These are phyloP conservation scores for Eimeria brunetti DNA, from an alignment of 169 alveolate species.

Conservation along the genomic window DNA sequence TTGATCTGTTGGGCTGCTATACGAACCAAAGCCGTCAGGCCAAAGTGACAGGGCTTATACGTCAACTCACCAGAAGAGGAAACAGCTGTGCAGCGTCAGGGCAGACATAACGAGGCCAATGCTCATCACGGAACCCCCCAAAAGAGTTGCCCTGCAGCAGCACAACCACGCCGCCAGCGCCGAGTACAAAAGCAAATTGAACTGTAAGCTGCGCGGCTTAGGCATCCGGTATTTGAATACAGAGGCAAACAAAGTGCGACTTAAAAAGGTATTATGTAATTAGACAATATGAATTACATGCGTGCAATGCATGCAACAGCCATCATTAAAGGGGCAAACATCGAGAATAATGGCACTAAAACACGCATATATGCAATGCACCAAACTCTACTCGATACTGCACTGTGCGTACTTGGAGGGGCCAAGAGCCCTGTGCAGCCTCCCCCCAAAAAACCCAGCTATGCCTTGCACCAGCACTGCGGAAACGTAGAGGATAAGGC, in stretches of 20 bases:
- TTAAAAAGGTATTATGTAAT: background rate
- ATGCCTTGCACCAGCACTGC: constrained; percentile 61
- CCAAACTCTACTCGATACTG: background rate
- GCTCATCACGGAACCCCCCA: constrained; percentile 68
- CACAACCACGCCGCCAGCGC: background rate
- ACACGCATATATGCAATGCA: background rate
- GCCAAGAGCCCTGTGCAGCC: constrained; percentile 52
- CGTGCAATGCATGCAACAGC: background rate
- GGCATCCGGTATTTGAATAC: background rate
- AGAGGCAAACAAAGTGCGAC: background rate
- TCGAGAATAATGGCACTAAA: too few species aligned
- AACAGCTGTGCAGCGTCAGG: constrained; percentile 55
- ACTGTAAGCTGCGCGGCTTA: background rate
- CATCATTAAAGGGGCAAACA: background rate
- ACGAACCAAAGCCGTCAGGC: background rate
- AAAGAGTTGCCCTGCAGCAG: constrained; percentile 69
- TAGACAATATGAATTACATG: background rate
- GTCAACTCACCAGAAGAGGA: constrained; percentile 42
- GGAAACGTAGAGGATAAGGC: constrained; percentile 41
- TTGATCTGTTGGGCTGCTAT: background rate
- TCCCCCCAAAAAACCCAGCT: constrained; percentile 66
- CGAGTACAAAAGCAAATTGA: background rate
- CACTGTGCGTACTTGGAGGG: constrained; percentile 31
- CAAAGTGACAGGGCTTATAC: background rate
- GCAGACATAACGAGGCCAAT: constrained; percentile 68